Evolutionary conservation across 129 eudicot species (phyloP), one percentile per base, ranked within the genome.

Genomic region (Flaveria sonorensis): DNA sequence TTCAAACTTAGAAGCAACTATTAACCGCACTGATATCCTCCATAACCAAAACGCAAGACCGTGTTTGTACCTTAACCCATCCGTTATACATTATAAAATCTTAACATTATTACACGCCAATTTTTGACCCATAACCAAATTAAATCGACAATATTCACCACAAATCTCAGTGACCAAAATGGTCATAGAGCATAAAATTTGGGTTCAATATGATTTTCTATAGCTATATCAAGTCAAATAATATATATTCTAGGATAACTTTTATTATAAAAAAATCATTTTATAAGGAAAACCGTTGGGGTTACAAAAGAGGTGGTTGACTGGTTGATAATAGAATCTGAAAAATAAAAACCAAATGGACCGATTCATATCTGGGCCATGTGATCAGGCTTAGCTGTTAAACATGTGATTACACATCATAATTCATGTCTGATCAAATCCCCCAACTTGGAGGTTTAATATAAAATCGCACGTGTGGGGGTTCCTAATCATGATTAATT

Each of bases 371-470:
- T 53, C 80, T 80, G 84, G 84, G 84, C 84, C 80, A 80, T 80
- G 84, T 80, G 84, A 74, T 2, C 60, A 71, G 75, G 80, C 75
- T 80, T 59, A 73, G 80, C 84, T 80, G 84, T 80, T 74, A 73
- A 43, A 18, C 84, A 80, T 80, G 84, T 80, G 84, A 74, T 80
- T 73, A 74, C 84, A 67, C 73, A 72, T 62, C 30, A 63, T 72
- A 72, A n/a, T n/a, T n/a, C n/a, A n/a, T n/a, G n/a, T 42, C 70
- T 80, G 43, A 65, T 80, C 48, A 73, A 80, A 73, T 79, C 71
- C n/a, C 67, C 11, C 84, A 80, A 73, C 64, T 74, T 73, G 84
- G 57, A 65, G 79, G 80, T 67, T 66, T 55, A 80, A 66, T 68
- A 56, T 73, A 67, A 67, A 43, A 46, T 55, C 45, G 26, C 84